Percentiles rank a stretch among this genome's conserved stretches.
phyloP scores from a whole-genome alignment of 2,329 filamentous ascomycete genomes.

The Pezicula carpinea region DNA sequence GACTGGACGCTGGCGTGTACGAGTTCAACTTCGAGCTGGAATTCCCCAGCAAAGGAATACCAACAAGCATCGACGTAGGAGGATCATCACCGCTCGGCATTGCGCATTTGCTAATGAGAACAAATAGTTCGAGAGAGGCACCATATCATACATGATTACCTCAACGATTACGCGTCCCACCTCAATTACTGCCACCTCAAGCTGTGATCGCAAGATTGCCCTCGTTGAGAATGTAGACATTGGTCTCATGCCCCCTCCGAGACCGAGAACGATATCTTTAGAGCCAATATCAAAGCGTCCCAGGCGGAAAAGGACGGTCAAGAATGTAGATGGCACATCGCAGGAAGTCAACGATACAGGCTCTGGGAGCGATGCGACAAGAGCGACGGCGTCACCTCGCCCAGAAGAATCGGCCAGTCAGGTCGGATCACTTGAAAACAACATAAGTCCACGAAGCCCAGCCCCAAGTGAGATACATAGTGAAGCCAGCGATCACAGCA shows the following conservation, averaged over 20 bases:
- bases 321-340: slow-evolving; percentile 4
- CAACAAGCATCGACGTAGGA: slow-evolving; percentile 92
- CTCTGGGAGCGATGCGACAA: slow-evolving; percentile 17
- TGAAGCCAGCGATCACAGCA: slow-evolving; percentile 68
- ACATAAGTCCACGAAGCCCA: slow-evolving; percentile 40
- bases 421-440: slow-evolving; percentile 31
- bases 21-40: slow-evolving; percentile 74
- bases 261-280: slow-evolving; percentile 77
- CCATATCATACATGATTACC: slow-evolving; percentile 85
- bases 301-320: slow-evolving; percentile 39
- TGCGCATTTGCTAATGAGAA: slow-evolving; percentile 10
- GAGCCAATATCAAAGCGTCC: slow-evolving; percentile 76
- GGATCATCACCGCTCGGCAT: background rate
- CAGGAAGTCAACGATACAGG: slow-evolving; percentile 18
- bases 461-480: slow-evolving; percentile 55
- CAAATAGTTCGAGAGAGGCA: slow-evolving; percentile 84
- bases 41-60: slow-evolving; percentile 64
- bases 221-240: slow-evolving; percentile 83
- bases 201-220: slow-evolving; percentile 76
- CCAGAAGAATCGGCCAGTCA: slow-evolving; percentile 28
- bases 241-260: slow-evolving; percentile 66
- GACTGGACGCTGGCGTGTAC: slow-evolving; percentile 68
- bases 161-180: slow-evolving; percentile 87
- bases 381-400: slow-evolving; percentile 16
- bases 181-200: slow-evolving; percentile 73